Evolutionary conservation across 495 filamentous ascomycete species (phyloP).

Genomic region (Penicillium simplicissimum): DNA sequence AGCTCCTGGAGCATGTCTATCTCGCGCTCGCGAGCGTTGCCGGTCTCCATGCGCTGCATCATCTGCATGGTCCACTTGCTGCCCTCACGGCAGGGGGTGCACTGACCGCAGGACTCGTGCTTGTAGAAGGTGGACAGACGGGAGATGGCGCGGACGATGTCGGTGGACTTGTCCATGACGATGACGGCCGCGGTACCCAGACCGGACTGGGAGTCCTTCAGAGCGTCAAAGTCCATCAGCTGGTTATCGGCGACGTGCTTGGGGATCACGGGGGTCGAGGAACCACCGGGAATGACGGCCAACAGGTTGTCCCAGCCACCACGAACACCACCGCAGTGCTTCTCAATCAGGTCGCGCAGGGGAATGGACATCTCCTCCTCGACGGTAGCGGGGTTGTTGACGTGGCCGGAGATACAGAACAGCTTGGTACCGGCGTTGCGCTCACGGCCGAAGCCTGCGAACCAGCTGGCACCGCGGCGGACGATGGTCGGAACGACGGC

Average conservation of each 20-base stretch:
- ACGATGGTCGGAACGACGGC: conserved; percentile 96
- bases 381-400: conserved; percentile 97
- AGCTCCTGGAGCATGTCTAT: conserved; percentile 99
- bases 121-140: conserved; percentile 95
- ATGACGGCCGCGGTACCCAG: conserved; percentile 98
- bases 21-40: conserved; percentile 81
- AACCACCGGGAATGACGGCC: conserved; percentile 93
- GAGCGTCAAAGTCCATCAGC: conserved; percentile 97
- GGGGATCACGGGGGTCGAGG: conserved; percentile 92
- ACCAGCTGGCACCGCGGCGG: conserved; percentile 89
- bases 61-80: conserved; percentile 98
- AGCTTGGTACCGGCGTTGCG: conserved; percentile 96
- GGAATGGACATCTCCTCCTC: conserved; percentile 99
- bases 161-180: conserved; percentile 97
- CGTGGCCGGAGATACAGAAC: conserved; percentile 97
- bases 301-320: conserved; percentile 98
- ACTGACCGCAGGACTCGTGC: conserved; percentile 97
- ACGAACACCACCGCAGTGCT: conserved; percentile 93
- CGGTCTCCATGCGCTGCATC: conserved; percentile 93
- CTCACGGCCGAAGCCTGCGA: conserved; percentile 88
- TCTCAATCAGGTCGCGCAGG: conserved; percentile 90
- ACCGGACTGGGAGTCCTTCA: conserved; percentile 96
- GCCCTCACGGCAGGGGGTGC: conserved; percentile 96
- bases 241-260: conserved; percentile 86
- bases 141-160: conserved; percentile 91